Evolutionary conservation across 2,329 filamentous ascomycete species (phyloP), one percentile per base, ranked within the genome.

Genomic region (Talaromyces atroroseus): DNA sequence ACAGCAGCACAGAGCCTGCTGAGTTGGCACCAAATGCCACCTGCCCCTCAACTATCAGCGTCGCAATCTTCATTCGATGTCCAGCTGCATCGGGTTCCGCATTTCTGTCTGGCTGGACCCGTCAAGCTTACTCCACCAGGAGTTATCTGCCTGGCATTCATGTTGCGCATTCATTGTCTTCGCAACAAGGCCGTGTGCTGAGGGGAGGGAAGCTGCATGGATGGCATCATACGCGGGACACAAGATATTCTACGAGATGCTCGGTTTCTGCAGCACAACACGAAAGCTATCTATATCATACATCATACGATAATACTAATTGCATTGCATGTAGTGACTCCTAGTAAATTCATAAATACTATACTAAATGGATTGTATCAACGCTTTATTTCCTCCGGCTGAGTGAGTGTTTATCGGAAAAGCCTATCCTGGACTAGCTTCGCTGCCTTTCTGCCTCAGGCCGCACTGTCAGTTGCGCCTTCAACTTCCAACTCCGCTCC

Each of bases 31-130:
- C 18, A 20, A 45, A 44, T 44, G 18, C 45, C 26, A 29, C 10
- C 45, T 49, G 46, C 46, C 46, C 46, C 46, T 32, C 24, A 16
- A 18, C 14, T 23, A 29, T 26, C 24, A 32, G 26, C 26, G 18
- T 3, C 6, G 7, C 29, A 26, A 50, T 16, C 48, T 50, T 50
- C 29, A 50, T 50, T 50, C 48, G 48, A 50, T 18, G 48, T 38
- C n/a, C 11, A 21, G 8, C 48, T 14, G 20, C 29, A 16, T 18
- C 12, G n/a, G 47, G 48, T 50, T 50, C 48, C 48, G 48, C 48
- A 50, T 50, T 50, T 50, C 48, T 50, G 32, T 2, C 46, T 49
- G 26, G 6, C 38, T 36, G 29, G 48, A 42, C 16, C 48, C 48
- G 48, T 50, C 26, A 12, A 24, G 24, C 46, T 38, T 20, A 16